Base-by-base conservation (phyloP, 148 eudicot genomes). In the Vaccinium darrowii region DNA sequence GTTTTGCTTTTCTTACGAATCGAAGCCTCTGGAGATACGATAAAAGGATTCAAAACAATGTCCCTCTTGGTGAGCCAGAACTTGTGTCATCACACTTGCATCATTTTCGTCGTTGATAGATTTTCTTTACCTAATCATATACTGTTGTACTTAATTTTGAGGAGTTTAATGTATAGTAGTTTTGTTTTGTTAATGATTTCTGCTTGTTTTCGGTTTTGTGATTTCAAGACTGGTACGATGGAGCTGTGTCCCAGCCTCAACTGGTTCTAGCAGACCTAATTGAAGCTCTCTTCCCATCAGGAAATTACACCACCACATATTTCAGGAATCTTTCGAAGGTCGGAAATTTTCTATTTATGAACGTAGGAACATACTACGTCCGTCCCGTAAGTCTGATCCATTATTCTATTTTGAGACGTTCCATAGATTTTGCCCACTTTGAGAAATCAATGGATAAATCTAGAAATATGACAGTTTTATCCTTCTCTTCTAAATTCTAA, bases 171-270 rank as follows among this genome's bases (percentile, higher is more conserved):
- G 58, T 50, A 51, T 21, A 16, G 13, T 25, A n/a, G 3, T 76
- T 1, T 23, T 53, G 36, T 11, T 58, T 12, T 50, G 30, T 25
- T 30, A 53, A 23, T 23, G 23, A 18, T 0, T 23, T 76, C 4
- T 74, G 62, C 51, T 30, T 18, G 13, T 3, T 77, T 27, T 75
- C 10, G 25, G 5, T 60, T 57, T 43, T 78, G 12, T 82, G 69
- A 21, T 76, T 21, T 82, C 81, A 85, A 97, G 99, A 97, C 88
- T 97, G 98, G 98, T 95, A 87, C 51, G 99, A 97, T 63, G 94
- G 99, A 52, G 98, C 95, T 10, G 91, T 97, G 81, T 95, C 99
- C 58, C 99, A 97, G 71, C 99, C 99, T 36, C 98, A 97, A 60
- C 78, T 97, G 79, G 98, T 92, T 63, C 86, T 95, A 53, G 99